A percentile compares a stretch with the other conserved stretches of the same genome.
phyloP scores from a whole-genome alignment of 768 basidiomycete genomes.

The Hydnomerulius pinastri region DNA sequence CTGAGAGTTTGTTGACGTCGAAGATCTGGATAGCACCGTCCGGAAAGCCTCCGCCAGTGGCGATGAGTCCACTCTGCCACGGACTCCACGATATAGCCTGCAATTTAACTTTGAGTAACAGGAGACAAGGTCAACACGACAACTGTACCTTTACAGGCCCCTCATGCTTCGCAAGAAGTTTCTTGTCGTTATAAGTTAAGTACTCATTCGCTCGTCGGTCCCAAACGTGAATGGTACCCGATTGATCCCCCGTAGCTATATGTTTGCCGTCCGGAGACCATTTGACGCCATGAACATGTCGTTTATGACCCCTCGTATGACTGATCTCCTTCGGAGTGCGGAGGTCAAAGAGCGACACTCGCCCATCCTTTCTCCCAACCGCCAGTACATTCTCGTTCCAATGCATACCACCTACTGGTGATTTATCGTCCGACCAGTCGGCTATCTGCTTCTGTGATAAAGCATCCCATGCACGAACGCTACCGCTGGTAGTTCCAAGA shows the following conservation, averaged over 20 bases:
- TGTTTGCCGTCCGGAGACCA: slow-evolving; percentile 42
- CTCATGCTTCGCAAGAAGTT: slow-evolving; percentile 43
- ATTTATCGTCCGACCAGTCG: slow-evolving; percentile 37
- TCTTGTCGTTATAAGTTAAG: slow-evolving; percentile 32
- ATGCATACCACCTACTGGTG: slow-evolving; percentile 41
- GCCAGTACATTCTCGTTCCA: slow-evolving; percentile 41
- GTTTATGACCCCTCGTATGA: slow-evolving; percentile 32
- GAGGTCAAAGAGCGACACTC: slow-evolving; percentile 39
- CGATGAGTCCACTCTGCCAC: slow-evolving; percentile 67
- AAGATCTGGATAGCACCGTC: slow-evolving; percentile 62
- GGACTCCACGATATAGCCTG: slow-evolving; percentile 78
- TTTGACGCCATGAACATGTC: slow-evolving; percentile 42
- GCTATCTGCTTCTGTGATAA: slow-evolving; percentile 27
- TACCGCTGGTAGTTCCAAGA: slow-evolving; percentile 51
- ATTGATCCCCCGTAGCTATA: slow-evolving; percentile 43
- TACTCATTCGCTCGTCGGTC: slow-evolving; percentile 38
- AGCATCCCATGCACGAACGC: slow-evolving; percentile 58
- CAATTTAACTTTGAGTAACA: neutral
- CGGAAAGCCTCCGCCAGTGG: slow-evolving; percentile 64
- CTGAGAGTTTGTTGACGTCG: slow-evolving; percentile 42
- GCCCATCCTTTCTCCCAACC: slow-evolving; percentile 41
- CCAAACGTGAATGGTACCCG: slow-evolving; percentile 46
- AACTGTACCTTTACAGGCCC: slow-evolving; percentile 45
- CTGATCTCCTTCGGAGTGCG: slow-evolving; percentile 31
- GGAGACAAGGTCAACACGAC: neutral